phyloP scores from a whole-genome alignment of 441 rosid species.

The Heliophila coronopifolia region DNA sequence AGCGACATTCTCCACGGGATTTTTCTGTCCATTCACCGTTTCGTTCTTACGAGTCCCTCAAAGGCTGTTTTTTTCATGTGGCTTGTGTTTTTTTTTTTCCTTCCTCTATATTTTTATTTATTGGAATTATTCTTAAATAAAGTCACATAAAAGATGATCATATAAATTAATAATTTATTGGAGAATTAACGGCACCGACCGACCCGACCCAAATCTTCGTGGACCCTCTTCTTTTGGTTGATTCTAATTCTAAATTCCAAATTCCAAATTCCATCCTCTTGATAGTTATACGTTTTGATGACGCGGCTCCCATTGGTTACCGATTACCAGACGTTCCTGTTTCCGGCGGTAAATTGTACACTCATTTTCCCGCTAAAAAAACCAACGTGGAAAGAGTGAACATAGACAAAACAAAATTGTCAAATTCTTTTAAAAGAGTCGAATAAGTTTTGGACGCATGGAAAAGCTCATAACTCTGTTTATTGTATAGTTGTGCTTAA shows the following conservation, averaged over 20 bases:
- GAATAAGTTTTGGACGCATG: background rate
- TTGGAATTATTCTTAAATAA: slow-evolving; percentile 14
- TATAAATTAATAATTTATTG: background rate
- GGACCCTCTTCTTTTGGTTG: slow-evolving; percentile 20
- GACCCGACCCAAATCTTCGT: slow-evolving; percentile 15
- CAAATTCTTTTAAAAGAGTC: background rate
- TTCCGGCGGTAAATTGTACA: slow-evolving; percentile 34
- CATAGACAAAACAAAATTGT: background rate
- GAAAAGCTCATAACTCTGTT: slow-evolving; percentile 7
- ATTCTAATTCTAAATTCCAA: no score
- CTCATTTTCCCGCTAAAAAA: slow-evolving; percentile 46
- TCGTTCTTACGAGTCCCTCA: slow-evolving; percentile 27
- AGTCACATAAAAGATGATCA: background rate
- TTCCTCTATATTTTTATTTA: background rate
- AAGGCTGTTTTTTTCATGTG: slow-evolving; percentile 21
- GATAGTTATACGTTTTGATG: slow-evolving; percentile 28
- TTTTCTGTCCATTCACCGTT: slow-evolving; percentile 23
- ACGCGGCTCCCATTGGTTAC: slow-evolving; percentile 30
- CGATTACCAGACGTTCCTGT: slow-evolving; percentile 15
- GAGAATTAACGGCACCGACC: slow-evolving; percentile 16
- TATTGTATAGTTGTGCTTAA: slow-evolving; percentile 3
- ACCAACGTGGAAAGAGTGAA: background rate
- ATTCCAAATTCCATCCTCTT: slow-evolving; percentile 20
- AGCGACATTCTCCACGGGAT: slow-evolving; percentile 5
- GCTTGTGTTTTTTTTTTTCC: slow-evolving; percentile 2